phyloP scores from a whole-genome alignment of 257 asterid species.

The Agastache rugosa region DNA sequence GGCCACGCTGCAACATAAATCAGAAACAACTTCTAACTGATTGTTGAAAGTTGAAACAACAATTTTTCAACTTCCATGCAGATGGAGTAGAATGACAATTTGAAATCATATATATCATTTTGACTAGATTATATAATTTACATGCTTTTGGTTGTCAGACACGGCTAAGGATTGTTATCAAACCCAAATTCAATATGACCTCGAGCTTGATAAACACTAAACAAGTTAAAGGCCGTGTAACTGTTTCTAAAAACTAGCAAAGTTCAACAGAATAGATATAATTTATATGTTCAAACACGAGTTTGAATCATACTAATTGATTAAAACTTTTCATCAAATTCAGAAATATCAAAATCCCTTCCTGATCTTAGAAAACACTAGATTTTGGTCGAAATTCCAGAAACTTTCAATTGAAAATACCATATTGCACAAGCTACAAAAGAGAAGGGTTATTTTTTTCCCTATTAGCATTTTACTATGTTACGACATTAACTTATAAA shows the following conservation, averaged over 20 bases:
- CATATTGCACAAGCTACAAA: too few relatives aligned
- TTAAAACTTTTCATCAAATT: background rate
- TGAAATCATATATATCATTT: background rate
- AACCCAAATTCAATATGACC: background rate
- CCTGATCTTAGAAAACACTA: too few relatives aligned
- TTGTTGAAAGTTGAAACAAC: background rate
- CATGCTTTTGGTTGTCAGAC: background rate
- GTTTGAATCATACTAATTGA: background rate
- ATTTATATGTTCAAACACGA: background rate
- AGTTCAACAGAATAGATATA: background rate
- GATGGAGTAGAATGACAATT: background rate
- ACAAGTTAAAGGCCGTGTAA: too few relatives aligned
- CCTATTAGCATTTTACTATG: background rate
- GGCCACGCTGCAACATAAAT: slow-evolving; percentile 63
- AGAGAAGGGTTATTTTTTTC: too few relatives aligned
- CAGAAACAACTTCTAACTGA: background rate
- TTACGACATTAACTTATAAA: background rate
- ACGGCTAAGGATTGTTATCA: background rate
- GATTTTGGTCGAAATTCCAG: too few relatives aligned
- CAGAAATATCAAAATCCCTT: too few relatives aligned
- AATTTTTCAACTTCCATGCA: background rate
- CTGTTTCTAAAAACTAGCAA: too few relatives aligned
- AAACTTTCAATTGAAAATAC: too few relatives aligned
- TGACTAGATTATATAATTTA: background rate
- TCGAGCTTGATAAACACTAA: background rate